Conservation (phyloP, 495 filamentous ascomycete genomes). For the Tuber calosporum region DNA sequence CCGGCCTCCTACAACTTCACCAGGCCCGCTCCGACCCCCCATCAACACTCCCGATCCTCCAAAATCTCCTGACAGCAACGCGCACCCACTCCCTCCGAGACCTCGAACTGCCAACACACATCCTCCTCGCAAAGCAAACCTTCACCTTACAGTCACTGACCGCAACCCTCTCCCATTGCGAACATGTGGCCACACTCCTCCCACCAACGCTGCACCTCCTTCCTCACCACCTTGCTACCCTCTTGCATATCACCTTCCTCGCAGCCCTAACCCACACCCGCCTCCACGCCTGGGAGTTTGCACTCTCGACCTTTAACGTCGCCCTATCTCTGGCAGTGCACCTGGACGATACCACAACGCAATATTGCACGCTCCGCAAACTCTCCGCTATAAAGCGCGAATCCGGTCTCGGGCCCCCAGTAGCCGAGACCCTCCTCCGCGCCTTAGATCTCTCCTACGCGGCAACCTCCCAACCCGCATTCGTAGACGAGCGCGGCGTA, state of each 20-base stretch:
- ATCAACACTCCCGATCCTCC: not conserved
- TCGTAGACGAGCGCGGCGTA: conserved; percentile 14
- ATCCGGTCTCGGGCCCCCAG: conserved; percentile 18
- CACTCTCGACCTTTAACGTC: conserved; percentile 16
- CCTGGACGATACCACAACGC: conserved; percentile 10
- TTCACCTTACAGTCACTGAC: conserved; percentile 1
- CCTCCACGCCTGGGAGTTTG: conserved; percentile 21
- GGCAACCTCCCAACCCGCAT: not conserved
- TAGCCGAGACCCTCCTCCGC: conserved; percentile 18
- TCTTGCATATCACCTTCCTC: conserved; percentile 18
- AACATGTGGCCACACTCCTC: not conserved
- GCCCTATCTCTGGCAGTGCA: conserved; percentile 10
- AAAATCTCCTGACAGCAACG: not conserved
- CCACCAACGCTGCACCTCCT: not conserved
- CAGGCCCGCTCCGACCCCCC: not conserved
- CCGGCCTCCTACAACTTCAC: not conserved
- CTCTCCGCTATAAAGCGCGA: conserved; percentile 23
- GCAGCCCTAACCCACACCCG: conserved; percentile 15
- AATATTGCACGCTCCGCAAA: conserved; percentile 24
- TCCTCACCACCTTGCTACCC: conserved; percentile 3
- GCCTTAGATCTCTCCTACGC: conserved; percentile 19
- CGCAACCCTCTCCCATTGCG: conserved; percentile 1
- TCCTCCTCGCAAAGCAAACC: not conserved
- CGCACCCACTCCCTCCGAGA: not conserved
- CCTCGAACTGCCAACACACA: not conserved